Percentiles rank a stretch among this genome's conserved stretches.
Evolutionary conservation across 176 grass and related monocot species (phyloP).

Genomic region (Secale cereale): DNA sequence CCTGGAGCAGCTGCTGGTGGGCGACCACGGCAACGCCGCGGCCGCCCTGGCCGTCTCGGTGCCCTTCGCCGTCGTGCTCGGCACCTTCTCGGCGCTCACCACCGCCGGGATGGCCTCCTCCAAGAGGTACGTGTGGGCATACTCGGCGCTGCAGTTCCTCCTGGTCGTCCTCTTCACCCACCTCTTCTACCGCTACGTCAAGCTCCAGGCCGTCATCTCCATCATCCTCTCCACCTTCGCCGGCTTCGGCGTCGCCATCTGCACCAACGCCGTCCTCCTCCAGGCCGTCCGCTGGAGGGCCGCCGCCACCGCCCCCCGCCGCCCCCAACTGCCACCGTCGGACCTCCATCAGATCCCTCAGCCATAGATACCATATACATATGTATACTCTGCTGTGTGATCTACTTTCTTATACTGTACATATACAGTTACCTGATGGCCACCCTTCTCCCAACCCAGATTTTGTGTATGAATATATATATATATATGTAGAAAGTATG

Average conservation of each 20-base stretch:
- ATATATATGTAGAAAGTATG: background rate
- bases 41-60: conserved; percentile 36
- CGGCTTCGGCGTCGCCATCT: conserved; percentile 43
- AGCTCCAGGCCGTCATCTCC: conserved; percentile 38
- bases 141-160: conserved; percentile 43
- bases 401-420: background rate
- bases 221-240: conserved; percentile 59
- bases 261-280: conserved; percentile 32
- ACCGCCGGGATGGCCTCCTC: conserved; percentile 37
- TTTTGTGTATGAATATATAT: background rate
- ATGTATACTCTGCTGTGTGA: background rate
- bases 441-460: background rate
- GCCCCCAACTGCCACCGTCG: background rate
- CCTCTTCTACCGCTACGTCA: conserved; percentile 49
- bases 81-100: conserved; percentile 44
- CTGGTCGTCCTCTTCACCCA: conserved; percentile 50
- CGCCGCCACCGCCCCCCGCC: background rate
- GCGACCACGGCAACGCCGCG: conserved; percentile 34
- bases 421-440: background rate
- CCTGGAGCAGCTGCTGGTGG: conserved; percentile 67
- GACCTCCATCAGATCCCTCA: conserved; percentile 5
- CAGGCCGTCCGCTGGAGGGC: conserved; percentile 37
- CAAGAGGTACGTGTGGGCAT: conserved; percentile 33
- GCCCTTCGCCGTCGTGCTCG: conserved; percentile 44
- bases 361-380: background rate